These are phyloP conservation scores for Colletotrichum aenigma DNA, from an alignment of 2,329 filamentous ascomycete species.

Conservation along the genomic window DNA sequence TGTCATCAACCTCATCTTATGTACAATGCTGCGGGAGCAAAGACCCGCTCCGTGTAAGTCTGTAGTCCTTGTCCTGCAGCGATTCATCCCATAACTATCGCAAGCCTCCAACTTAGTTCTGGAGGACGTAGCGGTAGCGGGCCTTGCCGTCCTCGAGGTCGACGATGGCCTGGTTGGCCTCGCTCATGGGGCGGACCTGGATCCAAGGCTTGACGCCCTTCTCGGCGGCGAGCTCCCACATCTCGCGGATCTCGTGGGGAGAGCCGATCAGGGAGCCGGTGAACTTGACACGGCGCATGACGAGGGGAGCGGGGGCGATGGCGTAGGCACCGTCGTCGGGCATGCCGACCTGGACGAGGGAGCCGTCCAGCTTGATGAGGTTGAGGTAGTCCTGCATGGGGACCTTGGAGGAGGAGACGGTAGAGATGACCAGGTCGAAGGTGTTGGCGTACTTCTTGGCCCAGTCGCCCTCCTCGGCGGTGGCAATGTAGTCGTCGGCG, in stretches of 20 bases:
- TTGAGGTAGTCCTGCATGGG: constrained; percentile 65
- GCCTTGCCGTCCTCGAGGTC: constrained; percentile 61
- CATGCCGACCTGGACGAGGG: constrained; percentile 65
- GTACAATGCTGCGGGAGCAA: neutral
- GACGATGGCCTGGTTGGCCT: constrained; percentile 57
- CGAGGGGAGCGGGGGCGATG: constrained; percentile 59
- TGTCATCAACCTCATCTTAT: constrained; percentile 11
- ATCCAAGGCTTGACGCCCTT: constrained; percentile 63
- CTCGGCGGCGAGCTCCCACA: constrained; percentile 62
- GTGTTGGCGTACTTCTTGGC: constrained; percentile 51
- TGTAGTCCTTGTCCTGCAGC: neutral
- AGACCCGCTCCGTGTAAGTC: neutral
- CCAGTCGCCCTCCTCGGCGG: constrained; percentile 58
- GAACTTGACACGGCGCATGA: constrained; percentile 58
- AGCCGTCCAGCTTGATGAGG: constrained; percentile 59
- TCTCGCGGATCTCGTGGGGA: constrained; percentile 61
- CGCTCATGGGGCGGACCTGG: constrained; percentile 56
- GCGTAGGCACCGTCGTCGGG: constrained; percentile 40
- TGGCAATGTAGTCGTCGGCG: constrained; percentile 53
- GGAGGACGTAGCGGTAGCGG: constrained; percentile 50
- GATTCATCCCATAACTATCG: neutral
- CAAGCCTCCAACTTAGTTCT: constrained; percentile 37
- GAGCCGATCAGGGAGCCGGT: constrained; percentile 52
- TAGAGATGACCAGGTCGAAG: constrained; percentile 65
- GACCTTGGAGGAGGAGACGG: constrained; percentile 45